phyloP scores from a whole-genome alignment of 2,329 filamentous ascomycete species.

The Fusarium sp. region DNA sequence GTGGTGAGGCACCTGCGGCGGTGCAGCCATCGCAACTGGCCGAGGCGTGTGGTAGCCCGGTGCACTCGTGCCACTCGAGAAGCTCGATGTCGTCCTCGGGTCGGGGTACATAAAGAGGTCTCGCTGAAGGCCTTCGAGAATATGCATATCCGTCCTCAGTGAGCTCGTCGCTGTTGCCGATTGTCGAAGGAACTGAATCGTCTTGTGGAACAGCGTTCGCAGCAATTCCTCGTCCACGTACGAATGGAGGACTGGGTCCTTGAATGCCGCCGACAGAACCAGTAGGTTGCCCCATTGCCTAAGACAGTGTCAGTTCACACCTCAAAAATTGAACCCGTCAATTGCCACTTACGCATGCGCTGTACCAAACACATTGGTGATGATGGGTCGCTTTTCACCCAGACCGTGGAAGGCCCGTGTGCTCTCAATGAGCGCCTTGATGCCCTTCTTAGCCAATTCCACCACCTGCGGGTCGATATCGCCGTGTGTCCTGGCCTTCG shows the following conservation, averaged over 20 bases:
- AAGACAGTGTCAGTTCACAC: constrained; percentile 24
- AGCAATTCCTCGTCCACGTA: constrained; percentile 70
- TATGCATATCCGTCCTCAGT: constrained; percentile 78
- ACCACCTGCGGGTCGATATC: constrained; percentile 61
- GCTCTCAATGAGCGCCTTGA: constrained; percentile 83
- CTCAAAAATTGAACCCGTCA: neutral
- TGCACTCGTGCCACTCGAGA: constrained; percentile 55
- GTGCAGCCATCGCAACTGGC: constrained; percentile 39
- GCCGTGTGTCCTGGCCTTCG: constrained; percentile 50
- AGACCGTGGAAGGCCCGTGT: constrained; percentile 83
- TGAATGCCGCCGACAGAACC: constrained; percentile 85
- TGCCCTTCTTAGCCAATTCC: constrained; percentile 69
- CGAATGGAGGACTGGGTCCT: constrained; percentile 69
- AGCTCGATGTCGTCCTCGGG: constrained; percentile 52
- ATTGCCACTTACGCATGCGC: constrained; percentile 84
- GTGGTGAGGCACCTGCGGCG: constrained; percentile 37
- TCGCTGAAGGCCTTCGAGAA: constrained; percentile 70
- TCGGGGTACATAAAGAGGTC: constrained; percentile 55
- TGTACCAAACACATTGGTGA: constrained; percentile 97
- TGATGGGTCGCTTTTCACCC: constrained; percentile 75
- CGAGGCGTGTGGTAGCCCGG: constrained; percentile 43
- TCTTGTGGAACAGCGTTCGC: constrained; percentile 73
- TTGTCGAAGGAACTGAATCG: constrained; percentile 79
- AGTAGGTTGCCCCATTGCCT: constrained; percentile 98
- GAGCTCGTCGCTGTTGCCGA: constrained; percentile 81